A percentile compares a stretch with the other conserved stretches of the same genome.
phyloP scores from a whole-genome alignment of 495 filamentous ascomycete genomes.

The Penicillium chermesinum region DNA sequence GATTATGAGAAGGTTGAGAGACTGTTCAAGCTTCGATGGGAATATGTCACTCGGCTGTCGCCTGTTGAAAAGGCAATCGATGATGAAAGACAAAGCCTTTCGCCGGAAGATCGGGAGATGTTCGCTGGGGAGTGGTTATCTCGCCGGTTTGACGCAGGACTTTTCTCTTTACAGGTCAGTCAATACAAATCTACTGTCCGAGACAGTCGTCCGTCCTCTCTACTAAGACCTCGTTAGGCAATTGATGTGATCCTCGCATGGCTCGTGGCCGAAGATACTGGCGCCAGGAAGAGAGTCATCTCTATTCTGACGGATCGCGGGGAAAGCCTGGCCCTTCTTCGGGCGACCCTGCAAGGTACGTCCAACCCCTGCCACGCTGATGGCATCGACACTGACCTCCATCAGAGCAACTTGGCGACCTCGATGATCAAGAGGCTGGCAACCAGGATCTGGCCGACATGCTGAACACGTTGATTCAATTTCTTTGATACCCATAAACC shows the following conservation, averaged over 20 bases:
- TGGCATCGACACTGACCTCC: slow-evolving; percentile 15
- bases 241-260: slow-evolving; percentile 87
- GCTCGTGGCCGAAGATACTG: slow-evolving; percentile 87
- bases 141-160: slow-evolving; percentile 74
- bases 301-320: slow-evolving; percentile 62
- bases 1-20: slow-evolving; percentile 80
- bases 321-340: slow-evolving; percentile 57
- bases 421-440: slow-evolving; percentile 51
- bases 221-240: slow-evolving; percentile 38
- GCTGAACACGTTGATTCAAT: slow-evolving; percentile 61
- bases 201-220: neutral
- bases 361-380: neutral
- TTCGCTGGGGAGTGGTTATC: slow-evolving; percentile 79
- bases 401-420: slow-evolving; percentile 58
- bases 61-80: slow-evolving; percentile 64
- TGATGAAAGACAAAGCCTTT: slow-evolving; percentile 44
- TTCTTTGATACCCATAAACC: slow-evolving; percentile 49
- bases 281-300: slow-evolving; percentile 62
- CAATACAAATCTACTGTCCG: neutral
- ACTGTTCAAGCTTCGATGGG: slow-evolving; percentile 63
- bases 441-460: slow-evolving; percentile 62
- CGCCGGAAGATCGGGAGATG: slow-evolving; percentile 54
- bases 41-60: slow-evolving; percentile 61
- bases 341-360: slow-evolving; percentile 62
- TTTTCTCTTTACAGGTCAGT: slow-evolving; percentile 71